A percentile compares a stretch with the other conserved stretches of the same genome.
Conservation (phyloP, 805 yeast genomes). For the Vanderwaltozyma yarrowii region DNA sequence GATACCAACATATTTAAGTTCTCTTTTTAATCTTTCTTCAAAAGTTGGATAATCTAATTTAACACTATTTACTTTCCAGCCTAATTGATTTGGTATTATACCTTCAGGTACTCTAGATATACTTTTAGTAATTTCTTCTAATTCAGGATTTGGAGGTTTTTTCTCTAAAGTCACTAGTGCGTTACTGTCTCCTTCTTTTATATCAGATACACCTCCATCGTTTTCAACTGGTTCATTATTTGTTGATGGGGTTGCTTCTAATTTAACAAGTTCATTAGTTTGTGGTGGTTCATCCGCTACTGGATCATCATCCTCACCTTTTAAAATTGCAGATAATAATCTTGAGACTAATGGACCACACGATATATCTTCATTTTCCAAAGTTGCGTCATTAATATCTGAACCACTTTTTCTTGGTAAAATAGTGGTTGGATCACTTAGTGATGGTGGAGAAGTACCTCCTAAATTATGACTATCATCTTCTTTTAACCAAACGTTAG, state of each 20-base stretch:
- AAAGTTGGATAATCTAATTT: conserved; percentile 64
- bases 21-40: conserved; percentile 82
- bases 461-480: conserved; percentile 43
- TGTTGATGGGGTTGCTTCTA: not conserved
- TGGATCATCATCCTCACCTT: conserved; percentile 14
- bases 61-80: conserved; percentile 37
- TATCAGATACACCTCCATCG: conserved; percentile 17
- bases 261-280: conserved; percentile 3
- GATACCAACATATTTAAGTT: conserved; percentile 82
- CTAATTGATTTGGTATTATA: conserved; percentile 35
- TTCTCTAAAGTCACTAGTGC: not conserved
- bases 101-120: conserved; percentile 13
- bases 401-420: conserved; percentile 47
- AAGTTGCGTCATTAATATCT: conserved; percentile 40
- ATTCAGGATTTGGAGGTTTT: conserved; percentile 6
- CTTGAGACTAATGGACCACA: conserved; percentile 90
- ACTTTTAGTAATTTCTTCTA: conserved; percentile 15
- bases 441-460: conserved; percentile 36
- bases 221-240: conserved; percentile 4
- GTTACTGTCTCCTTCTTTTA: not conserved
- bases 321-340: conserved; percentile 65
- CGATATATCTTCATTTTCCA: conserved; percentile 67
- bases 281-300: not conserved
- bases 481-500: conserved; percentile 80
- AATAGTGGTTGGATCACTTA: conserved; percentile 33